phyloP scores from a whole-genome alignment of 768 basidiomycete species.

The Rubroboletus pulcherrimus region DNA sequence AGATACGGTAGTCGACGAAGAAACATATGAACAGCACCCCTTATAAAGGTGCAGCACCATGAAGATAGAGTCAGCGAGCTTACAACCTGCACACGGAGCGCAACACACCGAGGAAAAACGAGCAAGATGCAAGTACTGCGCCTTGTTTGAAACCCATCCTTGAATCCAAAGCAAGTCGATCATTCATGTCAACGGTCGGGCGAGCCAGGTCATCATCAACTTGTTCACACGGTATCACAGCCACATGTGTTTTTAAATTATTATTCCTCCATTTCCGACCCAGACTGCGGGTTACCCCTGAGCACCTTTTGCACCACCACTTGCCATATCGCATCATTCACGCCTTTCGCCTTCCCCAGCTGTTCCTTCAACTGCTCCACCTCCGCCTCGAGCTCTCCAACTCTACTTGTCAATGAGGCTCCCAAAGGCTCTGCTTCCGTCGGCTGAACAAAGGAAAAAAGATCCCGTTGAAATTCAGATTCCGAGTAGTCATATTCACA shows the following conservation, averaged over 20 bases:
- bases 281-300: conserved; percentile 7
- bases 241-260: conserved; percentile 1
- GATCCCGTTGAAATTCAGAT: conserved; percentile 61
- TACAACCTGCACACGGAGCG: conserved; percentile 17
- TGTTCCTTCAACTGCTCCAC: conserved; percentile 62
- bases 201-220: neutral
- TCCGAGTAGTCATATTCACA: conserved; percentile 39
- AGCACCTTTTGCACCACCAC: conserved; percentile 67
- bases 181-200: neutral
- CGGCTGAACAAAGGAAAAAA: conserved; percentile 60
- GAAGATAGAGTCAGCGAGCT: neutral
- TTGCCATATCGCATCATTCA: conserved; percentile 95
- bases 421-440: conserved; percentile 26
- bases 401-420: conserved; percentile 47
- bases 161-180: neutral
- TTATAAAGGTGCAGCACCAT: conserved; percentile 20
- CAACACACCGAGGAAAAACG: conserved; percentile 83
- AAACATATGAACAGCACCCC: conserved; percentile 82
- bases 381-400: conserved; percentile 71
- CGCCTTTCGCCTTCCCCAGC: conserved; percentile 78
- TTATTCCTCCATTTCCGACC: neutral
- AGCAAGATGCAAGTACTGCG: conserved; percentile 80
- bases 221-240: conserved; percentile 24
- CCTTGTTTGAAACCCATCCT: conserved; percentile 87
- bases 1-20: conserved; percentile 81